Percentiles rank a stretch among this genome's conserved stretches.
Conservation (phyloP, 2,329 filamentous ascomycete species). For the Torrubiellomyces zombiae region DNA sequence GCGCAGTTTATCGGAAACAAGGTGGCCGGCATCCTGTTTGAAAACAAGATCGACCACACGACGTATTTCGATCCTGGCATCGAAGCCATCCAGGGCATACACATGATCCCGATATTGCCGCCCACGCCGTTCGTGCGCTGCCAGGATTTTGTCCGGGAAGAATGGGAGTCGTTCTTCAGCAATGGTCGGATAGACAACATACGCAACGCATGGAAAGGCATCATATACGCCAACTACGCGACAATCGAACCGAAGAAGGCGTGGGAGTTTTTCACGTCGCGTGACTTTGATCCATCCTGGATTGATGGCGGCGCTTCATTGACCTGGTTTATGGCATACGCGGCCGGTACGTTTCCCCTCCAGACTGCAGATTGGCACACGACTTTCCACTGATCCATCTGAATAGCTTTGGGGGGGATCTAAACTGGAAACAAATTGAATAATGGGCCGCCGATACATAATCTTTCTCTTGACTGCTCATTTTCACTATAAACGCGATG, state of each 20-base stretch:
- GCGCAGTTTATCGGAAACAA: slow-evolving; percentile 67
- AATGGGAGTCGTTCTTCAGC: slow-evolving; percentile 69
- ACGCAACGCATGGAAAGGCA: slow-evolving; percentile 67
- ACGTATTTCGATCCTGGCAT: slow-evolving; percentile 69
- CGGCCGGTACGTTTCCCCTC: slow-evolving; percentile 47
- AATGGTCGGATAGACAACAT: slow-evolving; percentile 47
- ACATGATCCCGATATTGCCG: slow-evolving; percentile 66
- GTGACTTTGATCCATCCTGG: slow-evolving; percentile 48
- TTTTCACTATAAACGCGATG: no score
- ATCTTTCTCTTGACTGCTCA: no score
- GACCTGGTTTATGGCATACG: slow-evolving; percentile 73
- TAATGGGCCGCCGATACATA: no score
- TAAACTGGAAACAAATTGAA: no score
- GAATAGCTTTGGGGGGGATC: slow-evolving; percentile 3
- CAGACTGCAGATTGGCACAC: slow-evolving; percentile 18
- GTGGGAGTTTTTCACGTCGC: slow-evolving; percentile 58
- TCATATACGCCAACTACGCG: slow-evolving; percentile 69
- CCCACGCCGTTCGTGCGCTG: slow-evolving; percentile 50
- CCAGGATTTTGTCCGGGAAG: slow-evolving; percentile 56
- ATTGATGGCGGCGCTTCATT: slow-evolving; percentile 68
- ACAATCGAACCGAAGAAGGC: slow-evolving; percentile 53
- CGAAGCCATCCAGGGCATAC: slow-evolving; percentile 62
- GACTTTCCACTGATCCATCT: background rate
- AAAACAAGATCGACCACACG: slow-evolving; percentile 88
- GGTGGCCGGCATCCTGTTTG: slow-evolving; percentile 57